These are phyloP conservation scores for Rhazya stricta DNA, from an alignment of 257 asterid species.

Conservation along the genomic window DNA sequence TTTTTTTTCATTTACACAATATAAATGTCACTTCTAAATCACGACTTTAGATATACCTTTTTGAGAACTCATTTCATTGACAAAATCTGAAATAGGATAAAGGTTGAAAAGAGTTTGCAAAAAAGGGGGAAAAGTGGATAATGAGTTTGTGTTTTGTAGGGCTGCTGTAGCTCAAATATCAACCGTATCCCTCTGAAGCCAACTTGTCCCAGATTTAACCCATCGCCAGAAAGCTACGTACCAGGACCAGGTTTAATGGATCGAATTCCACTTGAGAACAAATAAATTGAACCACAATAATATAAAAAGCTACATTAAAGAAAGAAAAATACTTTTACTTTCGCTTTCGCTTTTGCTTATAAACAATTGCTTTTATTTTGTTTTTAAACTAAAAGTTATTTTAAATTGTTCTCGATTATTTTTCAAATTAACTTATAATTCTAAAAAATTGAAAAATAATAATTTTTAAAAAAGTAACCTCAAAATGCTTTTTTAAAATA, in stretches of 20 bases:
- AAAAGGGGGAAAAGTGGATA: background rate
- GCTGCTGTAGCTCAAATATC: slow-evolving; percentile 1
- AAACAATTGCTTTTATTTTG: no score
- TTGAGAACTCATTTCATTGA: background rate
- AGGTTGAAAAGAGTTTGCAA: no score
- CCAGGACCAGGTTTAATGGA: background rate
- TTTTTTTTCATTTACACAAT: no score
- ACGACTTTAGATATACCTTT: background rate
- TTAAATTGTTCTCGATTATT: no score
- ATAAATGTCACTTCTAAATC: background rate
- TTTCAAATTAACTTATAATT: no score
- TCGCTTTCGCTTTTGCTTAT: no score
- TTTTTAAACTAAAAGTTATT: no score
- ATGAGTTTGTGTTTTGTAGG: background rate
- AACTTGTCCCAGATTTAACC: background rate
- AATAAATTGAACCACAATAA: background rate
- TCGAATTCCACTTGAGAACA: background rate
- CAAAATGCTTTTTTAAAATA: no score
- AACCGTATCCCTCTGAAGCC: background rate
- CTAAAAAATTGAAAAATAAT: no score
- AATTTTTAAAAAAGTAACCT: no score
- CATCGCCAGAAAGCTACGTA: background rate
- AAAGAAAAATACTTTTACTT: no score
- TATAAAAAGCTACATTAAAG: background rate
- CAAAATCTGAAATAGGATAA: background rate